These are phyloP conservation scores for Malassezia caprae DNA, from an alignment of 1,284 basidiomycete genomes.

Conservation along the genomic window DNA sequence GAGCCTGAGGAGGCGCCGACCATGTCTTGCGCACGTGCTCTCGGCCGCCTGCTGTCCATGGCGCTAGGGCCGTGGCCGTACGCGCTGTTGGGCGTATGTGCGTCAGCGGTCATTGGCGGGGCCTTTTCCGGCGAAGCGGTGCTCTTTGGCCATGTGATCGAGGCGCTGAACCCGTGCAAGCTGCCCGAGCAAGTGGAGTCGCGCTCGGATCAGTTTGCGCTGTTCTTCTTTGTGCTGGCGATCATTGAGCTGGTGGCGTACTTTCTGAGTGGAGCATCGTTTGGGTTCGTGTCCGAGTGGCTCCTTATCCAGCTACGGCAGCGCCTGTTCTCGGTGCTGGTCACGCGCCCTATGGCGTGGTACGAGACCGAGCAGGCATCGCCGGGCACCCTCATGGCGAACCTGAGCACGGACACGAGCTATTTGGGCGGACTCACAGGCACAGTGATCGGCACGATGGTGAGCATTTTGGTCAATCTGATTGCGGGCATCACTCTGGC, in stretches of 20 bases:
- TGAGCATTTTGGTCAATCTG: conserved; percentile 36
- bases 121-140: conserved; percentile 37
- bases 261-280: conserved; percentile 30
- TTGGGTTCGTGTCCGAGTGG: conserved; percentile 33
- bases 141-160: conserved; percentile 36
- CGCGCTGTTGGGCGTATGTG: conserved; percentile 23
- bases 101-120: conserved; percentile 32
- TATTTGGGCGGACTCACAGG: conserved; percentile 33
- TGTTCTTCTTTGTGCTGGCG: conserved; percentile 34
- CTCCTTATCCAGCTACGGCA: conserved; percentile 30
- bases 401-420: conserved; percentile 31
- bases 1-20: background rate
- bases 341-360: conserved; percentile 25
- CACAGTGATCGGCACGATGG: conserved; percentile 36
- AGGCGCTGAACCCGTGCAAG: conserved; percentile 40
- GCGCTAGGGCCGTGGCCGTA: conserved; percentile 24
- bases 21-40: conserved; percentile 9
- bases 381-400: conserved; percentile 26
- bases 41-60: conserved; percentile 22
- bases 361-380: conserved; percentile 24
- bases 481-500: conserved; percentile 28
- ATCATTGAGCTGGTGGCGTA: conserved; percentile 31
- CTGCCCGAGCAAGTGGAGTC: conserved; percentile 19
- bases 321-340: conserved; percentile 25
- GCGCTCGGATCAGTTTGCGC: conserved; percentile 24